Evolutionary conservation across 1,284 basidiomycete species (phyloP), one percentile per base, ranked within the genome.

Genomic region (Apiotrichum gracile): DNA sequence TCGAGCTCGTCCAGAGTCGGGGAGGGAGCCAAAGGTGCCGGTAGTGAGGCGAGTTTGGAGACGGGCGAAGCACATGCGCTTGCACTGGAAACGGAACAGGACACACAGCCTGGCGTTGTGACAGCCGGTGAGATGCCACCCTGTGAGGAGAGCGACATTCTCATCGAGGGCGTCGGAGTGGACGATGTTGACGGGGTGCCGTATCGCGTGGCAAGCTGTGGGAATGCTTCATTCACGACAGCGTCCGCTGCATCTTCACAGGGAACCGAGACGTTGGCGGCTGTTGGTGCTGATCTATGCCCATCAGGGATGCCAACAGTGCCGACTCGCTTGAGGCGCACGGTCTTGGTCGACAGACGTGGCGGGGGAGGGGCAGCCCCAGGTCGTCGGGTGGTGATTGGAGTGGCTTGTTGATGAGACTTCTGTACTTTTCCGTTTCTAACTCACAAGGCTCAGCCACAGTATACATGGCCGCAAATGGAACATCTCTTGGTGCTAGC

Each of bases 401-500:
- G 26, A 6, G 19, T 9, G 12, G 34, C 13, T 24, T n/a, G n/a
- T 4, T 7, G 7, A 1, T n/a, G 17, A 19, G 25, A 27, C 25
- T n/a, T 3, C 12, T 7, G 5, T 3, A 3, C 31, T 19, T 27
- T 13, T 19, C 16, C 12, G 5, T 26, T n/a, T 13, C 16, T 19
- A 10, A n/a, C 16, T 27, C 21, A 35, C n/a, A 34, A 13, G 22
- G 19, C 9, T 37, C 26, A 10, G 39, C 43, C 19, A 46, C 43
- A 2, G 21, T 31, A 16, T 29, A 75, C 22, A 75, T 43, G 3
- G 68, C 56, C 3, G 71, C 72, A 44, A 74, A 74, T 0, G 72
- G 72, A 1, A 63, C 60, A 51, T 74, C 72, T 37, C 58, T 58
- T 5, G 68, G 49, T 38, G 66, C 66, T 12, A 52, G 40, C 5